Conservation (phyloP, 352 stramenopile genomes). For the Phytophthora citrophthora region DNA sequence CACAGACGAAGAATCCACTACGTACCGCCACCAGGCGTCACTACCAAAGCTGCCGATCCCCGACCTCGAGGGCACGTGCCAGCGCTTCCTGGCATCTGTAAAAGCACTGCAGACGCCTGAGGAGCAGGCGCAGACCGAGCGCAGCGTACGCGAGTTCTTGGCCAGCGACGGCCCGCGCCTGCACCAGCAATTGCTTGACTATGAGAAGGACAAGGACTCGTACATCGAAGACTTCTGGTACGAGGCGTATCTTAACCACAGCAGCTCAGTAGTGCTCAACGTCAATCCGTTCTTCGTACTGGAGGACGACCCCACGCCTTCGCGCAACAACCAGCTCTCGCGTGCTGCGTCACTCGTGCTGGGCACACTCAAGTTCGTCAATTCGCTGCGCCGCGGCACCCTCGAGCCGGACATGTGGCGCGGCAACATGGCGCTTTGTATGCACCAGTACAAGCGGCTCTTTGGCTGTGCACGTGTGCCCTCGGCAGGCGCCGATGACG, state of each 20-base stretch:
- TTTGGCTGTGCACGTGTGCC: conserved; percentile 92
- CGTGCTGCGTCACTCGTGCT: conserved; percentile 91
- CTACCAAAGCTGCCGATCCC: conserved; percentile 90
- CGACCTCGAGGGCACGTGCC: conserved; percentile 77
- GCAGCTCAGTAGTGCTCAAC: conserved; percentile 94
- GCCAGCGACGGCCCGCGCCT: conserved; percentile 71
- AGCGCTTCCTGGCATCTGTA: conserved; percentile 79
- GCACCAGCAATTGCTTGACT: conserved; percentile 73
- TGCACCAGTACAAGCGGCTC: conserved; percentile 95
- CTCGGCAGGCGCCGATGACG: conserved; percentile 67
- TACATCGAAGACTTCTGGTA: conserved; percentile 96
- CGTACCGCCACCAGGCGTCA: conserved; percentile 71
- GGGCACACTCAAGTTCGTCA: conserved; percentile 93
- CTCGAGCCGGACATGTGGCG: conserved; percentile 93
- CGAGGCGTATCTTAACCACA: conserved; percentile 94
- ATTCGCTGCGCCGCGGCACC: conserved; percentile 88
- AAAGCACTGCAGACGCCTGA: conserved; percentile 75
- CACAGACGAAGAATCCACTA: conserved; percentile 54
- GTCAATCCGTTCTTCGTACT: conserved; percentile 97
- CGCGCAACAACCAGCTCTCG: conserved; percentile 90
- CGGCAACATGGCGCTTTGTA: conserved; percentile 91
- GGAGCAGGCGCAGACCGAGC: conserved; percentile 61
- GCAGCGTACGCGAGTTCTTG: conserved; percentile 67
- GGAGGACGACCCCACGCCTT: conserved; percentile 89
- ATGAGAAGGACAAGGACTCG: conserved; percentile 76